Evolutionary conservation across 2,329 filamentous ascomycete species (phyloP).

Genomic region (Immersiporthe knoxdaviesiana): DNA sequence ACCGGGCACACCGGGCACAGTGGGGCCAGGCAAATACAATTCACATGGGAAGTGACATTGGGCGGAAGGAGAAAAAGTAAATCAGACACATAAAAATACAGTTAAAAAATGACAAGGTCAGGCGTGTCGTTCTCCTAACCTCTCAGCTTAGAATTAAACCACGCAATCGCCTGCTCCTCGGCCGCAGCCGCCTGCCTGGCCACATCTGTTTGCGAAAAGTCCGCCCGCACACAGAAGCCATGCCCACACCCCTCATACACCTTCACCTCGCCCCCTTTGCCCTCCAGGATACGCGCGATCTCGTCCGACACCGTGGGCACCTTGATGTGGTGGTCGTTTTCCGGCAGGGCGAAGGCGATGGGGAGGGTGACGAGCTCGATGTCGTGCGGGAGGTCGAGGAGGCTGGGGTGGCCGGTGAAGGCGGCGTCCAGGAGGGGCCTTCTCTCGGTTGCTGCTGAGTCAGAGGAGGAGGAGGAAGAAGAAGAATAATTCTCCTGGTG

Average conservation of each 20-base stretch:
- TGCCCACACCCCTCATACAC: slow-evolving; percentile 46
- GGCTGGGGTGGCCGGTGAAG: slow-evolving; percentile 57
- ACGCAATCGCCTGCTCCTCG: slow-evolving; percentile 41
- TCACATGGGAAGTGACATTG: not conserved
- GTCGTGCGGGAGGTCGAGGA: slow-evolving; percentile 51
- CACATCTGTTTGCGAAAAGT: slow-evolving; percentile 35
- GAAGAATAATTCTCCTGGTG: slow-evolving; percentile 35
- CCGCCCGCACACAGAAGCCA: slow-evolving; percentile 46
- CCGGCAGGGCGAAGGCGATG: slow-evolving; percentile 50
- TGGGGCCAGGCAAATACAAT: too few species aligned
- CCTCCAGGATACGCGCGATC: slow-evolving; percentile 42
- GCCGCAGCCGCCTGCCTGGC: slow-evolving; percentile 37
- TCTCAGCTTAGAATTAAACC: slow-evolving; percentile 36
- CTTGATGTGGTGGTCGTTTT: slow-evolving; percentile 44
- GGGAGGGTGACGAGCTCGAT: slow-evolving; percentile 49
- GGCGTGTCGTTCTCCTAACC: not conserved
- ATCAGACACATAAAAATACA: not conserved
- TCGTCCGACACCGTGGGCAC: slow-evolving; percentile 41
- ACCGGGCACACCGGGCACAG: too few species aligned
- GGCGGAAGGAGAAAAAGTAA: not conserved
- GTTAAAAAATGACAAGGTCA: not conserved
- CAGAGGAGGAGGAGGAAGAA: too few species aligned
- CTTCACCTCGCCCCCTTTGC: slow-evolving; percentile 42
- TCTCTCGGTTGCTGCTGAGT: slow-evolving; percentile 12
- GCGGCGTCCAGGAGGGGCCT: slow-evolving; percentile 52